Evolutionary conservation across 208 protist species (phyloP).

Genomic region (Novymonas esmeraldas): DNA sequence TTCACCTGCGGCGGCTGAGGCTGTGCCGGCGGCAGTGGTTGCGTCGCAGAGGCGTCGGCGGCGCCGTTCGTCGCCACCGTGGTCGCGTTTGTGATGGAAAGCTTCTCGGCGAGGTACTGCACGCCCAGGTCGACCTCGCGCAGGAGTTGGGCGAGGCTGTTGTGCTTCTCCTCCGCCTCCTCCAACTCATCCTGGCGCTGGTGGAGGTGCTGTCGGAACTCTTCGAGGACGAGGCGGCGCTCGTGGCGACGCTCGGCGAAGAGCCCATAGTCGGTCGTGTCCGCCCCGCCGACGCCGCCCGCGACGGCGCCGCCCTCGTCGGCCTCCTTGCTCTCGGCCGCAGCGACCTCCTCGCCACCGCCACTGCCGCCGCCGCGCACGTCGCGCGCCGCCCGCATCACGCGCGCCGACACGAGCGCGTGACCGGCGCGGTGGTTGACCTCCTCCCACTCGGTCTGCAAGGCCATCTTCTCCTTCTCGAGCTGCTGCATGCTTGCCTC

Average conservation of each 20-base stretch:
- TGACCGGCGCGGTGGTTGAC: conserved; percentile 72
- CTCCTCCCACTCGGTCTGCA: conserved; percentile 75
- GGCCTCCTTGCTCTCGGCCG: conserved; percentile 8
- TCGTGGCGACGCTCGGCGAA: conserved; percentile 55
- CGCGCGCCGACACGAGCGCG: conserved; percentile 34
- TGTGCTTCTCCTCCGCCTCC: conserved; percentile 59
- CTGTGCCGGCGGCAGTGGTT: neutral
- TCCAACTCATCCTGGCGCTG: conserved; percentile 65
- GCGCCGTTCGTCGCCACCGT: conserved; percentile 7
- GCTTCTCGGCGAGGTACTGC: conserved; percentile 89
- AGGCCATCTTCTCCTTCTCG: conserved; percentile 47
- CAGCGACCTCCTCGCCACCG: neutral
- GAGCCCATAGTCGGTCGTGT: conserved; percentile 51
- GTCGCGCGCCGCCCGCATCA: conserved; percentile 48
- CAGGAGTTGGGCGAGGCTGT: conserved; percentile 72
- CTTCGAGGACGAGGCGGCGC: conserved; percentile 75
- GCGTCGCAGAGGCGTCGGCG: neutral
- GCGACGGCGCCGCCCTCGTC: conserved; percentile 1
- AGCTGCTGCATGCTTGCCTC: conserved; percentile 56
- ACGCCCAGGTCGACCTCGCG: conserved; percentile 90
- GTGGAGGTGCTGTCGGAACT: conserved; percentile 89
- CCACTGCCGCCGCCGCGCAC: neutral
- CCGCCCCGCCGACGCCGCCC: conserved; percentile 15
- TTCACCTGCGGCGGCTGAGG: neutral
- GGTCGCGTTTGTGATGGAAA: conserved; percentile 33